Conservation (phyloP, 2,329 filamentous ascomycete genomes). For the Neonectria faginata region DNA sequence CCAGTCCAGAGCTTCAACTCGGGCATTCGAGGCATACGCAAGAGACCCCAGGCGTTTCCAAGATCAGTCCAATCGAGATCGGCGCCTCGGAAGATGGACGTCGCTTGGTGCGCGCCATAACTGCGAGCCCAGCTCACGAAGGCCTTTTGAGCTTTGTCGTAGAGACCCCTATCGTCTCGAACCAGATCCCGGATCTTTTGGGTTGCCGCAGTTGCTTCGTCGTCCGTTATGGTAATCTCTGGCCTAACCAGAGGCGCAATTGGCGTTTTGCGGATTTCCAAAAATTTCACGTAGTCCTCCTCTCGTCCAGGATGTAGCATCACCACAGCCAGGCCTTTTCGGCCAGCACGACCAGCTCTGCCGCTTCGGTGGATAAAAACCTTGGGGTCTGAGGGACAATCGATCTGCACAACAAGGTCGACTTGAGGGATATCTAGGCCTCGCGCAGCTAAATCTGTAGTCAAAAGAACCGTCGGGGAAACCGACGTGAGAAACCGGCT, state of each 20-base stretch:
- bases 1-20: constrained; percentile 82
- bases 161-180: constrained; percentile 65
- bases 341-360: constrained; percentile 87
- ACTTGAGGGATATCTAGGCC: constrained; percentile 93
- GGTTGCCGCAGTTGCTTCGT: constrained; percentile 69
- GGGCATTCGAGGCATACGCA: constrained; percentile 93
- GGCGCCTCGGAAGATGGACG: constrained; percentile 85
- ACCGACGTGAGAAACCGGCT: constrained; percentile 80
- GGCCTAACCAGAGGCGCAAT: constrained; percentile 73
- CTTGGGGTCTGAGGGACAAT: constrained; percentile 87
- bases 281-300: constrained; percentile 89
- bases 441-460: constrained; percentile 90
- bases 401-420: constrained; percentile 90
- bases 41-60: constrained; percentile 84
- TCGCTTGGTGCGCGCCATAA: constrained; percentile 91
- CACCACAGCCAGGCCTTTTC: constrained; percentile 85
- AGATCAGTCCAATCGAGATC: constrained; percentile 89
- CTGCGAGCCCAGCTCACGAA: constrained; percentile 95
- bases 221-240: constrained; percentile 65
- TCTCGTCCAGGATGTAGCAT: constrained; percentile 88
- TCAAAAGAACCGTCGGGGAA: constrained; percentile 83
- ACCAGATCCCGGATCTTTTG: constrained; percentile 71
- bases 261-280: constrained; percentile 88
- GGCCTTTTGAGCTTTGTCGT: constrained; percentile 89
- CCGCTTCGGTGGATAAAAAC: constrained; percentile 95